Evolutionary conservation across 2,329 filamentous ascomycete species (phyloP).

Genomic region (Dactylonectria macrodidyma): DNA sequence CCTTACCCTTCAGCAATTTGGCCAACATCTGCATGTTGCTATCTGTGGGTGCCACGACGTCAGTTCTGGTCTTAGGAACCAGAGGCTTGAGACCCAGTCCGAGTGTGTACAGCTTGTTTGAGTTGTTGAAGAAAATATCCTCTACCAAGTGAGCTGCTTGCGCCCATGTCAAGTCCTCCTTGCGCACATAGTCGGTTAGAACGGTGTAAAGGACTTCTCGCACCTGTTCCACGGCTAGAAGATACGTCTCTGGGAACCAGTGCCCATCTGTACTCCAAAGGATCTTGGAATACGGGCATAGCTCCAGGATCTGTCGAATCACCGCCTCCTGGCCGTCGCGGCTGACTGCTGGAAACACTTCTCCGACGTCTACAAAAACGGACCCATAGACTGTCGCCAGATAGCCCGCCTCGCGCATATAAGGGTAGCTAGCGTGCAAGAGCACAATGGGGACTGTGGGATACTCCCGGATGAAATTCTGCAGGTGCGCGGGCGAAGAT

Average conservation of each 20-base stretch:
- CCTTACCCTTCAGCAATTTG: conserved; percentile 62
- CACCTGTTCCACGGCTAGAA: conserved; percentile 80
- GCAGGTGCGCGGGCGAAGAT: conserved; percentile 82
- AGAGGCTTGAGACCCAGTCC: conserved; percentile 58
- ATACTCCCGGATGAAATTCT: conserved; percentile 79
- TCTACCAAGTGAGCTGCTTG: conserved; percentile 76
- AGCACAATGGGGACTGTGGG: conserved; percentile 81
- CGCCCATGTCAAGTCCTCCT: conserved; percentile 70
- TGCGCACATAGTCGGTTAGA: conserved; percentile 76
- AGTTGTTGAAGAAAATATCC: conserved; percentile 82
- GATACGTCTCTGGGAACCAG: conserved; percentile 84
- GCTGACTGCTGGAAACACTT: conserved; percentile 85
- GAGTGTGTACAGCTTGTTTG: conserved; percentile 81
- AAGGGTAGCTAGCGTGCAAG: conserved; percentile 86
- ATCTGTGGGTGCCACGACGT: conserved; percentile 20
- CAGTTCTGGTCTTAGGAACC: conserved; percentile 15
- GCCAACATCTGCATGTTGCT: conserved; percentile 32
- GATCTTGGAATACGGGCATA: conserved; percentile 82
- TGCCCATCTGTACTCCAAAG: conserved; percentile 88
- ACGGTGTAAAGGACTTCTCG: conserved; percentile 79
- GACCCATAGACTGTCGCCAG: conserved; percentile 79
- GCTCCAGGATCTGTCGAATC: conserved; percentile 80
- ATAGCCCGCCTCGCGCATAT: conserved; percentile 83
- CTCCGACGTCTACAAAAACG: conserved; percentile 86
- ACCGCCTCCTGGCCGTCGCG: conserved; percentile 81